phyloP scores from a whole-genome alignment of 129 eudicot genomes.

The Mikania micrantha region DNA sequence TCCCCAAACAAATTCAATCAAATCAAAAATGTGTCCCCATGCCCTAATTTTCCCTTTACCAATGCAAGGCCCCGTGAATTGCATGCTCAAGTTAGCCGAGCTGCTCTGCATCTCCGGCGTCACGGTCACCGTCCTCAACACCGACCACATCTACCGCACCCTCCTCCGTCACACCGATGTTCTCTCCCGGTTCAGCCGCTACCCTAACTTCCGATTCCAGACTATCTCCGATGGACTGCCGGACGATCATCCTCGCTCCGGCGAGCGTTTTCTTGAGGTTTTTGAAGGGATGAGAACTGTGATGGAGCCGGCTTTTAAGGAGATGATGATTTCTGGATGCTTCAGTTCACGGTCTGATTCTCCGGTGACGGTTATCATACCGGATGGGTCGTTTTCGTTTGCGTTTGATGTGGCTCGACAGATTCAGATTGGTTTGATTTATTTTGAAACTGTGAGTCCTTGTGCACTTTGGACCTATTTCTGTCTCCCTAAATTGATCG shows the following conservation, averaged over 20 bases:
- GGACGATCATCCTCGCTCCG: constrained; percentile 32
- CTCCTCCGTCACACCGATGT: constrained; percentile 29
- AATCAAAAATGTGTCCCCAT: constrained; percentile 11
- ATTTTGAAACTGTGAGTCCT: constrained; percentile 37
- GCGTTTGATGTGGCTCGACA: constrained; percentile 33
- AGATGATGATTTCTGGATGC: constrained; percentile 34
- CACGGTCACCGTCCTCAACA: constrained; percentile 51
- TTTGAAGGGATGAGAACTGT: constrained; percentile 8
- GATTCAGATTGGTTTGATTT: constrained; percentile 32
- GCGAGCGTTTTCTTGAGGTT: constrained; percentile 18
- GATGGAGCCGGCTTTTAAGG: constrained; percentile 18
- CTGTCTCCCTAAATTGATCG: constrained; percentile 13
- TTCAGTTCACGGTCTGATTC: constrained; percentile 16
- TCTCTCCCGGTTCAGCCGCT: constrained; percentile 28
- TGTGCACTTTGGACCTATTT: constrained; percentile 25
- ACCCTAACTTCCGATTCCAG: constrained; percentile 31
- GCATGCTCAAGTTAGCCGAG: constrained; percentile 58
- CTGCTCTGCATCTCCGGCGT: constrained; percentile 38
- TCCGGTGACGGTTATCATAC: constrained; percentile 30
- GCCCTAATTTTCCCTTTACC: constrained; percentile 64
- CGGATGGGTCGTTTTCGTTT: constrained; percentile 33
- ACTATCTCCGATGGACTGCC: constrained; percentile 40
- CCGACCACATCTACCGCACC: constrained; percentile 41
- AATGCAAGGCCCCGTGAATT: constrained; percentile 55
- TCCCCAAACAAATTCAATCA: neutral